Percentiles rank a stretch among this genome's conserved stretches.
phyloP scores from a whole-genome alignment of 768 basidiomycete species.

The Rhizopogon salebrosus region DNA sequence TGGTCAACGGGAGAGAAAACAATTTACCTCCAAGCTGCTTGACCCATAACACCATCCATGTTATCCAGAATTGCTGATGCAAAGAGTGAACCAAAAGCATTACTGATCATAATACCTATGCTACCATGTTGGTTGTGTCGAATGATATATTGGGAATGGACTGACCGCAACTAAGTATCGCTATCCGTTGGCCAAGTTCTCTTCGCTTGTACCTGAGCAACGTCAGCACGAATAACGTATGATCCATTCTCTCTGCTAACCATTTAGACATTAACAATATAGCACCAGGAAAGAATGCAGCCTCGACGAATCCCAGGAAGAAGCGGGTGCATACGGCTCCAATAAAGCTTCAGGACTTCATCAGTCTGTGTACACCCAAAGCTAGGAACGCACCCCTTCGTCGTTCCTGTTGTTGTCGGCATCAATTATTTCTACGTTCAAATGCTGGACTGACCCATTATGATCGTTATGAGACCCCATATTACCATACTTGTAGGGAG shows the following conservation, averaged over 20 bases:
- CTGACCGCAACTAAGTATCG: constrained; percentile 54
- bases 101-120: constrained; percentile 61
- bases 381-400: constrained; percentile 27
- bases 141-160: background rate
- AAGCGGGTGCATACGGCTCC: constrained; percentile 66
- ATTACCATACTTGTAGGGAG: constrained; percentile 61
- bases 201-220: constrained; percentile 59
- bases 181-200: constrained; percentile 67
- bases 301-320: constrained; percentile 72
- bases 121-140: background rate
- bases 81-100: constrained; percentile 77
- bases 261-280: constrained; percentile 32
- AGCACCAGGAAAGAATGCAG: constrained; percentile 68
- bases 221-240: constrained; percentile 49
- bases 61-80: constrained; percentile 68
- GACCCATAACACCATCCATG: constrained; percentile 66
- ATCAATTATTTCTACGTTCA: background rate
- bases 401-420: constrained; percentile 29
- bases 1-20: background rate
- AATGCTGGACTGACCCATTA: constrained; percentile 39
- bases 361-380: background rate
- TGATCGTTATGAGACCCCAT: constrained; percentile 60
- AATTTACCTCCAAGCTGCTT: constrained; percentile 66
- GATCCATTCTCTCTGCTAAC: constrained; percentile 21
- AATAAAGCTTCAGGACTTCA: constrained; percentile 39